A percentile compares a stretch with the other conserved stretches of the same genome.
phyloP scores from a whole-genome alignment of 2,329 filamentous ascomycete species.

The Lecanosticta acicola region DNA sequence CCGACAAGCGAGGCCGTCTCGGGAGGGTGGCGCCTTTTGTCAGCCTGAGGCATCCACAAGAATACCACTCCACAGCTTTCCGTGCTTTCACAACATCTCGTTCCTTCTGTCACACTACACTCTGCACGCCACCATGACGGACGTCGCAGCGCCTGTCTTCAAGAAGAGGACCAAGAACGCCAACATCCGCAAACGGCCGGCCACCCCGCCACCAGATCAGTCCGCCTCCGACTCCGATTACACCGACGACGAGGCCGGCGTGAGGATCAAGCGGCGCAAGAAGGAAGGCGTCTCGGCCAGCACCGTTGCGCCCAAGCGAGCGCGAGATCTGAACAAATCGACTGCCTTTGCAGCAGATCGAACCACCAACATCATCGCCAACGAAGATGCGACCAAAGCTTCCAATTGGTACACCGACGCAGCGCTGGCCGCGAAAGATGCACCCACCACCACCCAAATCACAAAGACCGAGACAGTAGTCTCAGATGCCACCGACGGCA shows the following conservation, averaged over 20 bases:
- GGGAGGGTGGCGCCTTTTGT: conserved; percentile 1
- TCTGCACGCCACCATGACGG: conserved; percentile 26
- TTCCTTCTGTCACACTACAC: neutral
- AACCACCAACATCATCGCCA: conserved; percentile 55
- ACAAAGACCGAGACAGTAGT: conserved; percentile 35
- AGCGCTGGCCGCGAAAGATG: conserved; percentile 32
- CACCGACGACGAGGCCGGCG: conserved; percentile 72
- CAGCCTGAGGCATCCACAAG: conserved; percentile 2
- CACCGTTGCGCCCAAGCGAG: conserved; percentile 51
- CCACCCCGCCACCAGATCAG: conserved; percentile 65
- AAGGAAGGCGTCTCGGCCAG: conserved; percentile 61
- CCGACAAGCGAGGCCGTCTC: too few species aligned
- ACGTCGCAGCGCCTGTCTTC: conserved; percentile 56
- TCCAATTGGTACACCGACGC: conserved; percentile 84
- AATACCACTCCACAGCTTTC: too few species aligned
- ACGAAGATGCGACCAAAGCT: conserved; percentile 84
- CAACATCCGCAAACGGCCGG: conserved; percentile 73
- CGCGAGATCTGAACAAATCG: conserved; percentile 29
- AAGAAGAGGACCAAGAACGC: conserved; percentile 80
- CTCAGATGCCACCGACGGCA: conserved; percentile 58
- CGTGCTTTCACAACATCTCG: neutral
- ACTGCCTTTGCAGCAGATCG: conserved; percentile 54
- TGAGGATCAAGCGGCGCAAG: conserved; percentile 70
- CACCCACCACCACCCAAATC: conserved; percentile 6
- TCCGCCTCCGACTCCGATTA: conserved; percentile 57